Evolutionary conservation across 179 eudicot species (phyloP), one percentile per base, ranked within the genome.

Genomic region (Silene vulgaris): DNA sequence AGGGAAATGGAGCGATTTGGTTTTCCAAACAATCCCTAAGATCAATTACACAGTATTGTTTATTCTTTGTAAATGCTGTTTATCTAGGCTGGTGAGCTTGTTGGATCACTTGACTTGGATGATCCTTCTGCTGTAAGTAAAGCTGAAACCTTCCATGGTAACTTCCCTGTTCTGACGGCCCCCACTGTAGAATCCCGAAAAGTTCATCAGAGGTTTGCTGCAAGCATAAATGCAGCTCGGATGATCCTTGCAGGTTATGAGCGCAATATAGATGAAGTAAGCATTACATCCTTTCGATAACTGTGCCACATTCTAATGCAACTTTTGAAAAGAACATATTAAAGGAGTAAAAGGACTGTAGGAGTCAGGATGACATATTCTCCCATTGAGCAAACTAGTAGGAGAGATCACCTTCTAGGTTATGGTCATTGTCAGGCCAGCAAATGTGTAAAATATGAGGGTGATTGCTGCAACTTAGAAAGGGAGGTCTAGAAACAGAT

Each of bases 51-150:
- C 59, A 13, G 17, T 16, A 9, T 71, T 26, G 16, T 70, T 75
- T 69, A 71, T 32, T 23, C 28, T 69, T 64, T 32, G 69, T 64
- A 43, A 70, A 4, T 71, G 29, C 20, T 37, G 32, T 8, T 73
- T 78, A 17, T 82, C 56, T 71, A 93, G 98, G 93, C 98, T 80
- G 96, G 93, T 54, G 93, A 93, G 87, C 97, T 93, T 76, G 88
- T 93, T 65, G 97, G 90, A 45, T 87, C 86, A 64, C 97, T 93
- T 76, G 93, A 90, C 76, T 84, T 93, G 23, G 98, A 93, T 86
- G 98, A 93, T 75, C 98, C 98, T 76, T 93, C 98, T 61, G 96
- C 98, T 70, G 98, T 93, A 71, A 87, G 97, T 78, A 91, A 93
- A 89, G 97, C 97, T 43, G 98, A 91, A 82, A 93, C 92, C 54